Evolutionary conservation across 2,329 filamentous ascomycete genomes (phyloP), one percentile per base, ranked within the genome.

Genomic region (Colletotrichum horii): DNA sequence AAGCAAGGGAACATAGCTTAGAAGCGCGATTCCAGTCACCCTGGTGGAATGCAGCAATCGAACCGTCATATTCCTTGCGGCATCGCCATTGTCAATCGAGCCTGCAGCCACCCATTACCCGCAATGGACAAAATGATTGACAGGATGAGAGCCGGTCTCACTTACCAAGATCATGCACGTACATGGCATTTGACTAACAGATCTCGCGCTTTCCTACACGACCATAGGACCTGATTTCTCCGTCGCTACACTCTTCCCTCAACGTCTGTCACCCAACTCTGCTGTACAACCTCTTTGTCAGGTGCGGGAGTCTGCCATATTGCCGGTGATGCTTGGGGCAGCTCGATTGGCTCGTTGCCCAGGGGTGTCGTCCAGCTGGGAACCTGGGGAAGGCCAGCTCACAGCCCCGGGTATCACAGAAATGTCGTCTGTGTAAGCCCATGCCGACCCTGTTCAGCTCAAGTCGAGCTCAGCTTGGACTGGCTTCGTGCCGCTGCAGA

Each of bases 131-230:
- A 28, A 19, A 19, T 22, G 30, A 67, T 24, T 65, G 43, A 36
- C 26, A 32, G 43, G 36, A 38, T 19, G 32, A 58, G 36, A 26
- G 12, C 16, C 30, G 30, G 71, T 69, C 48, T 75, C 65, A 71
- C 67, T 71, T 68, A 34, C 5, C 65, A 71, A 77, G 69, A 76
- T 77, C 69, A 76, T 77, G 73, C 75, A 76, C 69, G 15, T 62
- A 30, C 19, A 66, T 66, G 55, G 36, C 72, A 65, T 38, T 12
- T 32, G 24, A 30, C 34, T 69, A 30, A 66, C 64, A 76, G 73
- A 77, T 76, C 73, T 77, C 24, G 68, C 69, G 22, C 60, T 34
- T 56, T 43, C 15, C 34, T 30, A 66, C 52, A 26, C 19, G 22
- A 38, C 30, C n/a, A 32, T 32, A 11, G 26, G 48, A 32, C 28